Conservation (phyloP, 441 rosid genomes). For the Metrosideros polymorpha region DNA sequence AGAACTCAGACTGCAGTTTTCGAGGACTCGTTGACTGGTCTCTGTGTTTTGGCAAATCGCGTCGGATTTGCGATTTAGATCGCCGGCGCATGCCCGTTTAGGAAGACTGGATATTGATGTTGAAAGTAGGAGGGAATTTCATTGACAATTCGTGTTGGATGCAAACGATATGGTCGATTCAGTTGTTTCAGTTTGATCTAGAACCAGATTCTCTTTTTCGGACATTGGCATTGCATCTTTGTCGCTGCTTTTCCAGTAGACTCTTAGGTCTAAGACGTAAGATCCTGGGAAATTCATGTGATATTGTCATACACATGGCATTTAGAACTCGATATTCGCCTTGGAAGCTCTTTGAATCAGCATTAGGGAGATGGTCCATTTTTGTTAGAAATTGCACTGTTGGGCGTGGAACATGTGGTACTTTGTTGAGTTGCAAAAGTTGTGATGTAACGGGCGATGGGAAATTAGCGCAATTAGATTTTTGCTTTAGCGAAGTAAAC, state of each 20-base stretch:
- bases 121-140: not conserved
- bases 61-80: not conserved
- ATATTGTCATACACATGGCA: not conserved
- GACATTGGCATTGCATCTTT: not conserved
- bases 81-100: not conserved
- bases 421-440: rapidly evolving
- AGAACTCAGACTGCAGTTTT: not conserved
- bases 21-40: not conserved
- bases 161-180: not conserved
- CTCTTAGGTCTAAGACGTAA: not conserved
- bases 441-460: not conserved
- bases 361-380: not conserved
- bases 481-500: not conserved
- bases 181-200: not conserved
- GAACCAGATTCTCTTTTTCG: not conserved
- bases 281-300: not conserved
- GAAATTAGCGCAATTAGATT: not conserved
- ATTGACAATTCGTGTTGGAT: not conserved
- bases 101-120: not conserved
- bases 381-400: rapidly evolving
- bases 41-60: not conserved
- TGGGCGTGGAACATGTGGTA: rapidly evolving
- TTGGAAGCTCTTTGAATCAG: not conserved
- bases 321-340: not conserved
- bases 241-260: not conserved